These are phyloP conservation scores for Trypanosoma rangeli DNA, from an alignment of 208 protist species.

Conservation along the genomic window DNA sequence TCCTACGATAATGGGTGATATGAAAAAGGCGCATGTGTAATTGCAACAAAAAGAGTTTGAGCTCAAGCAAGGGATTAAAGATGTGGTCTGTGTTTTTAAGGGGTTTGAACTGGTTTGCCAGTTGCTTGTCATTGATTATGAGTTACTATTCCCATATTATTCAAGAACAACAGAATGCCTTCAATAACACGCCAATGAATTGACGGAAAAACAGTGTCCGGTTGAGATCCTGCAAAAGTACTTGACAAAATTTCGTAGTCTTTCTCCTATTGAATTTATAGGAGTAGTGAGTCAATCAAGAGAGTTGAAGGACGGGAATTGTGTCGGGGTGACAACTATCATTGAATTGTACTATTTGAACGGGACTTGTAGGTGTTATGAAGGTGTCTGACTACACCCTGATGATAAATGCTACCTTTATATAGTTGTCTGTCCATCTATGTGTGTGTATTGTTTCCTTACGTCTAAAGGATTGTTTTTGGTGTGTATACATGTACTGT, in stretches of 20 bases:
- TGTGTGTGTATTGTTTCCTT: not conserved
- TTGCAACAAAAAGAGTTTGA: not conserved
- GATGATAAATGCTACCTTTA: too few relatives aligned
- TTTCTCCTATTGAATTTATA: too few relatives aligned
- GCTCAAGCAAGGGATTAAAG: not conserved
- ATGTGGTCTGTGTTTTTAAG: conserved; percentile 1
- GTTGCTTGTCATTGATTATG: conserved; percentile 3
- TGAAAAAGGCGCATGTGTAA: not conserved
- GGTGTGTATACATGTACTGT: not conserved
- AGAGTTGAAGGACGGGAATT: too few relatives aligned
- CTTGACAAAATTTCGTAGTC: conserved; percentile 1
- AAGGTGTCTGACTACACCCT: too few relatives aligned
- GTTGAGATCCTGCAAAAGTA: not conserved
- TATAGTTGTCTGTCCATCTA: too few relatives aligned
- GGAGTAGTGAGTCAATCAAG: too few relatives aligned
- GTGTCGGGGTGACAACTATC: too few relatives aligned
- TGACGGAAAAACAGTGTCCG: conserved; percentile 12
- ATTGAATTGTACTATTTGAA: too few relatives aligned
- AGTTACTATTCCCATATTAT: not conserved
- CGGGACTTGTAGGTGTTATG: too few relatives aligned
- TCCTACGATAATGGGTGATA: not conserved
- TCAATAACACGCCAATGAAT: not conserved
- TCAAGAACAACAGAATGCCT: not conserved
- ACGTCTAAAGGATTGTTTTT: not conserved
- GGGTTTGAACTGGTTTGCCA: not conserved